These are phyloP conservation scores for Stephanodiscus minutulus DNA, from an alignment of 108 stramenopile species.

Conservation along the genomic window DNA sequence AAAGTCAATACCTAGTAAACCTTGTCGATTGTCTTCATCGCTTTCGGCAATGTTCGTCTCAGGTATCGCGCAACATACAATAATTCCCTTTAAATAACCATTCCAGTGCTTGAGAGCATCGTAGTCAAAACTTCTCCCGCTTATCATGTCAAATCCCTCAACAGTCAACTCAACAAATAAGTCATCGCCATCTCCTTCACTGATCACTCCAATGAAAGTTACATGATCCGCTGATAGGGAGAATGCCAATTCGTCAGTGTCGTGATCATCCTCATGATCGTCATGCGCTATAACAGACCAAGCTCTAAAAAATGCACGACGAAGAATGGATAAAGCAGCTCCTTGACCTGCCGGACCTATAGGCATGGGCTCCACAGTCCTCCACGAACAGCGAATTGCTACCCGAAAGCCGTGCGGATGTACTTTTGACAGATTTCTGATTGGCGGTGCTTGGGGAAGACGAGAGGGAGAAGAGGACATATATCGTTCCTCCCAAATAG, in stretches of 20 bases:
- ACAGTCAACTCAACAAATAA: constrained; percentile 74
- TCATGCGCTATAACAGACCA: constrained; percentile 15
- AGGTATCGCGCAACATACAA: constrained; percentile 62
- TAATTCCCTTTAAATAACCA: constrained; percentile 74
- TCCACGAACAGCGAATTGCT: constrained; percentile 39
- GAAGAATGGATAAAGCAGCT: constrained; percentile 59
- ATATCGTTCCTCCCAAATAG: constrained; percentile 5
- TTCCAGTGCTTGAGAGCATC: constrained; percentile 55
- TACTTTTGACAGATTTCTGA: background rate
- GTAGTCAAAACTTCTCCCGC: constrained; percentile 43
- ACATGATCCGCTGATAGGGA: constrained; percentile 30
- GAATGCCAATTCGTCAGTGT: constrained; percentile 16
- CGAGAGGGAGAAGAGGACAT: background rate
- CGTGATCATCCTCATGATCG: constrained; percentile 12
- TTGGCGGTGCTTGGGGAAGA: constrained; percentile 4
- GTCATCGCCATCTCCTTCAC: constrained; percentile 61
- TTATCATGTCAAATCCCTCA: constrained; percentile 58
- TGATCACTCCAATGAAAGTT: constrained; percentile 58
- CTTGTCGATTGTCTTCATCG: constrained; percentile 9
- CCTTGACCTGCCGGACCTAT: constrained; percentile 9
- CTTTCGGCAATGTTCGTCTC: constrained; percentile 6
- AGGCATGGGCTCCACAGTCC: constrained; percentile 23
- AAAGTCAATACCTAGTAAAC: constrained; percentile 59
- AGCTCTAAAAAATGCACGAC: constrained; percentile 47
- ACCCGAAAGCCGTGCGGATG: constrained; percentile 14